Conservation (phyloP, 805 yeast species). For the Yarrowia bubula region DNA sequence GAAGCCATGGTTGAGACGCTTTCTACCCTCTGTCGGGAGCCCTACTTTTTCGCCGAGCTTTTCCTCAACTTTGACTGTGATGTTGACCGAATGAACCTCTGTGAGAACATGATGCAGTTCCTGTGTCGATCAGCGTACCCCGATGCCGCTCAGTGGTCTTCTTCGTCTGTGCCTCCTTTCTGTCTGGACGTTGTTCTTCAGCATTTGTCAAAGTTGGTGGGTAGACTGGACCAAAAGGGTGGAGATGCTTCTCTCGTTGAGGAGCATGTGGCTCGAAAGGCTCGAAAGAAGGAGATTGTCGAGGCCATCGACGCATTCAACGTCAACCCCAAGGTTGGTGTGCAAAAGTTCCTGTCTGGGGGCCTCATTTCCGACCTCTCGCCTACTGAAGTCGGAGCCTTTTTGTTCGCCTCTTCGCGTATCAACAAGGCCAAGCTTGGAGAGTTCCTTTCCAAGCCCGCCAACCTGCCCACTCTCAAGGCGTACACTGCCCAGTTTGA, state of each 20-base stretch:
- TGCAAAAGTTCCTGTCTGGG: constrained; percentile 58
- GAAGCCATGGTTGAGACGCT: constrained; percentile 83
- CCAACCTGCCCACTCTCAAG: constrained; percentile 56
- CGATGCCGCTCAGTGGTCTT: constrained; percentile 73
- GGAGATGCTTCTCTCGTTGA: not conserved
- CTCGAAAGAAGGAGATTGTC: constrained; percentile 68
- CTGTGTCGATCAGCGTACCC: constrained; percentile 79
- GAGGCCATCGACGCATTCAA: constrained; percentile 74
- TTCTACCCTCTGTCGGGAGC: constrained; percentile 60
- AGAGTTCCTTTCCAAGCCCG: constrained; percentile 76
- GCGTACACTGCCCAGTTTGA: constrained; percentile 71
- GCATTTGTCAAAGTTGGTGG: constrained; percentile 61
- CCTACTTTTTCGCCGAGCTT: constrained; percentile 66
- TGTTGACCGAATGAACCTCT: constrained; percentile 76
- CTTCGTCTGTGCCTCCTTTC: constrained; percentile 87
- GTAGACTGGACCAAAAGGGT: constrained; percentile 44
- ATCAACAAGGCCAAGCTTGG: constrained; percentile 87
- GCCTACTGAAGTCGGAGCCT: constrained; percentile 63
- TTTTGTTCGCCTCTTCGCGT: constrained; percentile 75
- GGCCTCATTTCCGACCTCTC: constrained; percentile 56
- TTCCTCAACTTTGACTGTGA: constrained; percentile 89
- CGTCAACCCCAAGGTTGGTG: constrained; percentile 72
- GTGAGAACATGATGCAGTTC: constrained; percentile 63
- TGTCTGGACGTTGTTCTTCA: constrained; percentile 85
- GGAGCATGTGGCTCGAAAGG: constrained; percentile 30